Conservation (phyloP, 2,329 filamentous ascomycete genomes). For the Nakataea oryzae region DNA sequence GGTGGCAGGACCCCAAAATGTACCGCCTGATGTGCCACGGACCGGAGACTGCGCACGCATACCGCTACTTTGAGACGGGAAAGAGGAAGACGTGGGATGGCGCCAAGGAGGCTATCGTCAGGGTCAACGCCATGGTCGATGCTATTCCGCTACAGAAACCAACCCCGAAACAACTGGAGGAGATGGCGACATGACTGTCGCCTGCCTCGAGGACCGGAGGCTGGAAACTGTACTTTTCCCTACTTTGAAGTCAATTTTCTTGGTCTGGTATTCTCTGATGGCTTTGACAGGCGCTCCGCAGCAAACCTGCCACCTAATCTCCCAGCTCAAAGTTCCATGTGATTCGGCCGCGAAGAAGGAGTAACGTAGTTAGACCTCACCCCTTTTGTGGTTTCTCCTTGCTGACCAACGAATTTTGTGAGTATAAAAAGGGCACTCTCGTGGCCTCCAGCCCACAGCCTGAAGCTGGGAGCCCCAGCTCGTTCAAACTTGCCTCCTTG, state of each 20-base stretch:
- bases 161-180: background rate
- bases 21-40: slow-evolving; percentile 26
- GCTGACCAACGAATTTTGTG: background rate
- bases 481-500: no score
- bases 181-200: background rate
- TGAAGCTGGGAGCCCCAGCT: no score
- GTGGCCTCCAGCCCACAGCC: no score
- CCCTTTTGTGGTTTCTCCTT: background rate
- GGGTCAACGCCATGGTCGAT: slow-evolving; percentile 14
- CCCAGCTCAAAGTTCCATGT: background rate
- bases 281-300: no score
- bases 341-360: background rate
- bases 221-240: background rate
- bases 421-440: background rate
- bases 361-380: background rate
- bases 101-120: slow-evolving; percentile 23
- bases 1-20: slow-evolving; percentile 24
- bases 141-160: slow-evolving; percentile 8
- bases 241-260: no score
- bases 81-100: slow-evolving; percentile 27
- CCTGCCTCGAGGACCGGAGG: background rate
- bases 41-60: slow-evolving; percentile 27
- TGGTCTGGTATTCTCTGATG: no score
- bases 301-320: background rate
- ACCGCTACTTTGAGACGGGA: slow-evolving; percentile 29